A percentile compares a stretch with the other conserved stretches of the same genome.
These are phyloP conservation scores for Shiraia sp. DNA, from an alignment of 2,329 filamentous ascomycete genomes.

Conservation along the genomic window DNA sequence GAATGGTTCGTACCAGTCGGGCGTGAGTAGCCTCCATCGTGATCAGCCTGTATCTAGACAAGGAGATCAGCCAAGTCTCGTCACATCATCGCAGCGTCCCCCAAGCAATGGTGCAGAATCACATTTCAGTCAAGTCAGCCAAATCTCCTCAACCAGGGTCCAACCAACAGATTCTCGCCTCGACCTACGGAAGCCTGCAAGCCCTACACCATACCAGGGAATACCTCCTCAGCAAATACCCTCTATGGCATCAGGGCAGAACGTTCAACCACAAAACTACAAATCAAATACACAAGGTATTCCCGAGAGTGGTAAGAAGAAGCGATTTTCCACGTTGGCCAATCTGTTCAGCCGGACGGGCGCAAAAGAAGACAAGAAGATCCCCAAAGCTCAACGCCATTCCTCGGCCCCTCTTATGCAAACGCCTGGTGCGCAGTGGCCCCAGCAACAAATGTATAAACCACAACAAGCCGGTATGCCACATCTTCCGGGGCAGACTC, in stretches of 20 bases:
- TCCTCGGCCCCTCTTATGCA: conserved; percentile 19
- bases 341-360: conserved; percentile 49
- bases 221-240: conserved; percentile 27
- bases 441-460: conserved; percentile 18
- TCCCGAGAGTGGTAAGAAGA: conserved; percentile 44
- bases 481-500: conserved; percentile 5
- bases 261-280: conserved; percentile 13
- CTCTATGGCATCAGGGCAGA: conserved; percentile 7
- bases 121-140: conserved; percentile 33
- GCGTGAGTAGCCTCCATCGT: conserved; percentile 22
- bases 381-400: conserved; percentile 35
- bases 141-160: conserved; percentile 28
- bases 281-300: conserved; percentile 17
- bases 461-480: conserved; percentile 21
- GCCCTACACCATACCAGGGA: conserved; percentile 23
- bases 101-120: conserved; percentile 34
- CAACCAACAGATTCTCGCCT: conserved; percentile 35
- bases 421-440: conserved; percentile 16
- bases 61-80: conserved; percentile 16
- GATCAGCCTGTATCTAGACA: conserved; percentile 20
- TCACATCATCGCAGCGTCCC: conserved; percentile 21
- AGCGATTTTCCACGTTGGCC: conserved; percentile 51
- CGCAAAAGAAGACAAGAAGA: conserved; percentile 44
- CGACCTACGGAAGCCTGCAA: conserved; percentile 29
- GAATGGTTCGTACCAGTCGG: conserved; percentile 29